These are phyloP conservation scores for Bauhinia variegata DNA, from an alignment of 306 rosid species.

Conservation along the genomic window DNA sequence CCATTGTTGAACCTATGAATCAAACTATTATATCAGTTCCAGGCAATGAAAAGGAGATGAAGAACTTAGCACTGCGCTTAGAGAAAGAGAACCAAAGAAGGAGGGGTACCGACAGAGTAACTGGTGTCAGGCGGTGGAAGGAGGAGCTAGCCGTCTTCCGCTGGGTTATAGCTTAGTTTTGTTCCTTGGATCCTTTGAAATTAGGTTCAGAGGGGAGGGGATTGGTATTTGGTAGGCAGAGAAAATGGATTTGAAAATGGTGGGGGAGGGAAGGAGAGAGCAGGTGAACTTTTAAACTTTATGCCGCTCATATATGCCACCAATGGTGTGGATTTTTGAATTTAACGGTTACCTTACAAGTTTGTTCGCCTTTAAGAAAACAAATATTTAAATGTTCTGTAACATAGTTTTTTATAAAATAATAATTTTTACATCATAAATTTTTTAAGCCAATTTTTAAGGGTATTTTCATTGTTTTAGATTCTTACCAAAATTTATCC, in stretches of 20 bases:
- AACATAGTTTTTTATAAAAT: too few species aligned
- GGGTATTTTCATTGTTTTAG: too few species aligned
- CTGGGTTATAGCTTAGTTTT: too few species aligned
- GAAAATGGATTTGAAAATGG: slow-evolving; percentile 30
- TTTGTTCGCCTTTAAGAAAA: too few species aligned
- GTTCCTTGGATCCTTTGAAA: too few species aligned
- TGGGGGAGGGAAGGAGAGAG: neutral
- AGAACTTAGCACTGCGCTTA: neutral
- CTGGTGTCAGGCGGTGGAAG: neutral
- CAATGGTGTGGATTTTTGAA: too few species aligned
- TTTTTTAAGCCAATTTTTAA: too few species aligned
- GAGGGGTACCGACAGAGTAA: neutral
- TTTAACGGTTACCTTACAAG: too few species aligned
- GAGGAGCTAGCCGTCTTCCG: neutral
- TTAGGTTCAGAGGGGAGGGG: neutral
- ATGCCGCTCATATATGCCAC: too few species aligned
- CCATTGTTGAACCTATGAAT: slow-evolving; percentile 50
- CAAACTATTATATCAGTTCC: neutral
- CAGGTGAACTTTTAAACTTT: slow-evolving; percentile 31
- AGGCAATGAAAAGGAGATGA: neutral
- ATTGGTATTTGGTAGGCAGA: neutral
- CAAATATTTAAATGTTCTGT: too few species aligned
- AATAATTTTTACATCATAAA: too few species aligned
- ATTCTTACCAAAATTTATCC: too few species aligned
- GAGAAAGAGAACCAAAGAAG: neutral